Percentiles rank a stretch among this genome's conserved stretches.
phyloP scores from a whole-genome alignment of 1,139 yeast species.

The Lodderomyces beijingensis region DNA sequence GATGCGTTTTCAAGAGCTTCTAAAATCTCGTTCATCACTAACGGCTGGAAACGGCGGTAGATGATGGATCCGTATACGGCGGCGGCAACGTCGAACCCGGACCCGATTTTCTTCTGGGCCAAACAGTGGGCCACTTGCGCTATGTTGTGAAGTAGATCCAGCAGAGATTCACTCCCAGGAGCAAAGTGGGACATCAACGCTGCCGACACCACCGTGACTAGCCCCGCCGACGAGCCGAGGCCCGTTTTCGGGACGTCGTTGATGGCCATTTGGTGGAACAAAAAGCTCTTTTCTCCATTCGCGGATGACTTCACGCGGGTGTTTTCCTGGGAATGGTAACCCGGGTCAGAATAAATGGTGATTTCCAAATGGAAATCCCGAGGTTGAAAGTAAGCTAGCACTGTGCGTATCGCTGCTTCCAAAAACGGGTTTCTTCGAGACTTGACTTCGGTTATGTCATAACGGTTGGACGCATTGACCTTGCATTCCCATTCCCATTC shows the following conservation, averaged over 20 bases:
- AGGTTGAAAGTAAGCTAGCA: constrained; percentile 49
- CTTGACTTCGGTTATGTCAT: too few relatives aligned
- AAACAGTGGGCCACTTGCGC: constrained; percentile 88
- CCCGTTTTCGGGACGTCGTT: constrained; percentile 88
- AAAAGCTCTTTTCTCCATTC: constrained; percentile 43
- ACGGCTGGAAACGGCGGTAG: constrained; percentile 68
- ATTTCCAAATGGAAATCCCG: constrained; percentile 36
- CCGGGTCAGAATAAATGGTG: constrained; percentile 78
- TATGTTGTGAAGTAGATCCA: constrained; percentile 63
- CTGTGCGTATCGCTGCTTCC: constrained; percentile 55
- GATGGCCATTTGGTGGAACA: constrained; percentile 57
- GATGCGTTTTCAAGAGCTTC: constrained; percentile 16
- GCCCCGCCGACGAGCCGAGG: constrained; percentile 91
- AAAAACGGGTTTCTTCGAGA: constrained; percentile 64
- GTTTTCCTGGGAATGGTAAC: constrained; percentile 74
- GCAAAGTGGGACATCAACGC: constrained; percentile 54
- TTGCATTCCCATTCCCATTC: constrained; percentile 58
- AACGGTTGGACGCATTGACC: constrained; percentile 9
- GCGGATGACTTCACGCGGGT: constrained; percentile 28
- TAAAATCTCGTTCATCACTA: constrained; percentile 41
- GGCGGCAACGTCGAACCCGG: constrained; percentile 96
- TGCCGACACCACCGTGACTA: constrained; percentile 76
- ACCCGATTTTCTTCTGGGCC: constrained; percentile 93
- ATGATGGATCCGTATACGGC: constrained; percentile 89
- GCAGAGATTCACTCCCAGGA: constrained; percentile 14